Base-by-base conservation (phyloP, 129 eudicot species). In the Pulicaria dysenterica region DNA sequence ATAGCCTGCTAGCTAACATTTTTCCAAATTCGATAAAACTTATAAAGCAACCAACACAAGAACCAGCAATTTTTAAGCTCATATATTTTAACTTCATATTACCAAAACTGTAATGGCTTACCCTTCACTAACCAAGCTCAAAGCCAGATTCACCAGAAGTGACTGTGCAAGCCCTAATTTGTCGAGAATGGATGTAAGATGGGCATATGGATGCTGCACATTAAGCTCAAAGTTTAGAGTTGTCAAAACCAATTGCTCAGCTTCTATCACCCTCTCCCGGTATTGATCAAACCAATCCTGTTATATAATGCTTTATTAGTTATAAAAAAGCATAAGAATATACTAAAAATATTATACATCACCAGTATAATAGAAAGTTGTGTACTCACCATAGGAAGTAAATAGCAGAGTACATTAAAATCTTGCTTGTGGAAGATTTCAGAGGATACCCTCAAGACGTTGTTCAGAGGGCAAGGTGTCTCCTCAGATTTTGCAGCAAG, bases 231-330 rank as follows among this genome's bases (percentile, higher is more conserved):
- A 95, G 61, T 90, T 88, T 34, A 95, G 77, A 39, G 97, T 95
- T 14, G 97, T 90, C 67, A 95, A 76, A 45, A 95, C 80, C 83
- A 88, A 53, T 74, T 91, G 89, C 81, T 95, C 99, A 71, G 99
- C 96, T 79, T 81, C 96, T 64, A 60, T 75, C 46, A 91, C 85
- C 69, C 89, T 77, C 58, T 90, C 97, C 31, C 95, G 88, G 74
- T 90, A 91, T 59, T 88, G 87, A 87, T 95, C 99, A 70, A 88
- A 95, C 97, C 97, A 95, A 72, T 82, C 94, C 99, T 95, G 88
- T 66, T 5, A 51, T 63, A 56, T 38, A 79, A 15, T 42, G 61
- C 38, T 42, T 13, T 37, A 70, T 76, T 13, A 70, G 39, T 58
- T 43, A 12, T 47, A 72, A 51, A 31, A 0, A 42, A 77, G 6